Percentiles rank a stretch among this genome's conserved stretches.
phyloP scores from a whole-genome alignment of 768 basidiomycete genomes.

The Neoboletus magnificus region DNA sequence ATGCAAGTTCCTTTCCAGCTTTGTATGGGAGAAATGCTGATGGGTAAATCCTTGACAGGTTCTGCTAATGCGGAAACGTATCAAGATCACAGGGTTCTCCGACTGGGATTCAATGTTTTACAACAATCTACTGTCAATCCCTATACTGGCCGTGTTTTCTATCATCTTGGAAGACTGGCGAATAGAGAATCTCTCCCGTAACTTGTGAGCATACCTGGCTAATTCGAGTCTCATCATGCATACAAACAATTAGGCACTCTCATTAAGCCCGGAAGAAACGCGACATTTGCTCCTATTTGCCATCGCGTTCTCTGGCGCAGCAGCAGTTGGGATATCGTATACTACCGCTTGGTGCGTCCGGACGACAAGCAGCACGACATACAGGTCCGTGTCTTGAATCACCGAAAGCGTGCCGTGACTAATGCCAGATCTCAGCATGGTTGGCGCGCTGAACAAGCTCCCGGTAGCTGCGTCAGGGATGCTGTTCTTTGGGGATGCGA shows the following conservation, averaged over 20 bases:
- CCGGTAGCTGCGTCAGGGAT: constrained; percentile 99
- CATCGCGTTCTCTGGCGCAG: constrained; percentile 95
- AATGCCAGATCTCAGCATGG: constrained; percentile 61
- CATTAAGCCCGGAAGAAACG: constrained; percentile 72
- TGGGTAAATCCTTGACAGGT: constrained; percentile 51
- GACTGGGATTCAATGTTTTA: constrained; percentile 99
- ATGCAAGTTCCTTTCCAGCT: constrained; percentile 50
- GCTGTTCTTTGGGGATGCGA: constrained; percentile 91
- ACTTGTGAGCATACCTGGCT: constrained; percentile 72
- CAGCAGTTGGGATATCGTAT: constrained; percentile 96
- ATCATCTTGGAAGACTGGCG: constrained; percentile 89
- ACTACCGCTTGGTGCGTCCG: constrained; percentile 99
- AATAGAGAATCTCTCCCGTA: constrained; percentile 64
- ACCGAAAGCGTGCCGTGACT: neutral
- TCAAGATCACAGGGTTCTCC: constrained; percentile 91
- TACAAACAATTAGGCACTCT: neutral
- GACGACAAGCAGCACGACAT: constrained; percentile 96
- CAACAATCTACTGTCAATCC: constrained; percentile 94
- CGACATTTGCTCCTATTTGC: constrained; percentile 77
- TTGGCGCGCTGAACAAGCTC: constrained; percentile 94
- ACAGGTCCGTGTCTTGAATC: constrained; percentile 55
- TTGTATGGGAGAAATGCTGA: constrained; percentile 2
- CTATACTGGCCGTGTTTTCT: constrained; percentile 80
- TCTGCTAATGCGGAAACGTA: constrained; percentile 92
- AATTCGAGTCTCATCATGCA: neutral